These are phyloP conservation scores for Ustilago bromivora DNA, from an alignment of 1,284 basidiomycete species.

Conservation along the genomic window DNA sequence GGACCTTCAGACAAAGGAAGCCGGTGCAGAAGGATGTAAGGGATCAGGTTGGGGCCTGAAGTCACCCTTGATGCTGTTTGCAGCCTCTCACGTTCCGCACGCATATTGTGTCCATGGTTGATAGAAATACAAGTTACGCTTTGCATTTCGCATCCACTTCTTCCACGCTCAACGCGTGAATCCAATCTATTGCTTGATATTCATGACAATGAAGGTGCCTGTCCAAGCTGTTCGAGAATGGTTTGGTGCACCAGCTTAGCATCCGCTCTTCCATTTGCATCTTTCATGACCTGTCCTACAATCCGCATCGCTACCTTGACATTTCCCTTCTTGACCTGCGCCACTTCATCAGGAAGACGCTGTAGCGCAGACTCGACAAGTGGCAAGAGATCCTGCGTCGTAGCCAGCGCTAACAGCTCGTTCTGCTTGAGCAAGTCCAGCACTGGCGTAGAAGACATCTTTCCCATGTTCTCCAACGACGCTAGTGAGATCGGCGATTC, in stretches of 20 bases:
- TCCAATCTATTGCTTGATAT: not conserved
- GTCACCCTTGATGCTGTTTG: not conserved
- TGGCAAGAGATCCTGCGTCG: constrained; percentile 34
- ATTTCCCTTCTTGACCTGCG: constrained; percentile 79
- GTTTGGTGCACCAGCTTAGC: constrained; percentile 65
- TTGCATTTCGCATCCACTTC: not conserved
- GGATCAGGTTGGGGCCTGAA: constrained; percentile 45
- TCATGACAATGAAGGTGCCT: constrained; percentile 5
- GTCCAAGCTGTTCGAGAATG: constrained; percentile 35
- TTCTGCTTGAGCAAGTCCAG: constrained; percentile 31
- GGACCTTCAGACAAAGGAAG: constrained; percentile 63
- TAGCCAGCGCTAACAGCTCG: constrained; percentile 42
- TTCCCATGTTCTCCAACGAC: constrained; percentile 5
- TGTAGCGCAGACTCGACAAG: constrained; percentile 78
- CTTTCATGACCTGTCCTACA: constrained; percentile 89
- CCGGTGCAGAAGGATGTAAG: constrained; percentile 62
- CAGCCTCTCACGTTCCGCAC: not conserved
- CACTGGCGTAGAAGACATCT: constrained; percentile 26
- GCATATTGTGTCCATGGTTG: not conserved
- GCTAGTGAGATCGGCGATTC: constrained; percentile 17
- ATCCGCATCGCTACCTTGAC: constrained; percentile 86
- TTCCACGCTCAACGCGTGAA: not conserved
- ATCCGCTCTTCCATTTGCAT: constrained; percentile 82
- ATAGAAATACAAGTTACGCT: not conserved
- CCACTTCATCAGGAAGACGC: constrained; percentile 79